phyloP scores from a whole-genome alignment of 2,329 filamentous ascomycete genomes.

The Intubia oerlemansii region DNA sequence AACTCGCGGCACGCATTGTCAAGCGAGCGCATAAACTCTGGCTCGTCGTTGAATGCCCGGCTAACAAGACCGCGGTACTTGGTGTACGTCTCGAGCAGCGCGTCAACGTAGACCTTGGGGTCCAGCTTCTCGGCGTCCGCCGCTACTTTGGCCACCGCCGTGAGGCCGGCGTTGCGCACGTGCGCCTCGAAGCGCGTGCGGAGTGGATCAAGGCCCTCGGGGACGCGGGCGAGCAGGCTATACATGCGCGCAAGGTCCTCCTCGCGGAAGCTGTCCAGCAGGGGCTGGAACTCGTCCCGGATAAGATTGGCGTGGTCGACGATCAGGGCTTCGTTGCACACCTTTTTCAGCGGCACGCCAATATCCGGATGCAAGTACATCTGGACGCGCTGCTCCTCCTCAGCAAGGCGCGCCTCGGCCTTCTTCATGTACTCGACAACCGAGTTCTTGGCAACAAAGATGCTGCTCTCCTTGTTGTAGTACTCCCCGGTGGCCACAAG shows the following conservation, averaged over 20 bases:
- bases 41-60: slow-evolving; percentile 81
- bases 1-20: slow-evolving; percentile 97
- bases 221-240: slow-evolving; percentile 68
- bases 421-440: slow-evolving; percentile 99
- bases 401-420: slow-evolving; percentile 68
- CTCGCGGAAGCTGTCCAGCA: slow-evolving; percentile 84
- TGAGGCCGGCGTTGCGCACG: slow-evolving; percentile 71
- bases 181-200: slow-evolving; percentile 77
- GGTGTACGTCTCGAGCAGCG: slow-evolving; percentile 80
- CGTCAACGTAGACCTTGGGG: slow-evolving; percentile 91
- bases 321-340: slow-evolving; percentile 77
- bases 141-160: slow-evolving; percentile 78
- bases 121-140: slow-evolving; percentile 77
- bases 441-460: slow-evolving; percentile 89
- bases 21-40: slow-evolving; percentile 86
- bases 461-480: slow-evolving; percentile 80
- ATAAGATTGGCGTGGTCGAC: slow-evolving; percentile 70
- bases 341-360: slow-evolving; percentile 59
- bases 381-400: slow-evolving; percentile 84
- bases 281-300: slow-evolving; percentile 83
- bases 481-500: slow-evolving; percentile 64
- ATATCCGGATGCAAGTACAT: slow-evolving; percentile 89
- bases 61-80: slow-evolving; percentile 86
- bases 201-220: slow-evolving; percentile 76
- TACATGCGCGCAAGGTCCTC: slow-evolving; percentile 97